Conservation (phyloP, 2,329 filamentous ascomycete species). For the Colletotrichum ledebouriae region DNA sequence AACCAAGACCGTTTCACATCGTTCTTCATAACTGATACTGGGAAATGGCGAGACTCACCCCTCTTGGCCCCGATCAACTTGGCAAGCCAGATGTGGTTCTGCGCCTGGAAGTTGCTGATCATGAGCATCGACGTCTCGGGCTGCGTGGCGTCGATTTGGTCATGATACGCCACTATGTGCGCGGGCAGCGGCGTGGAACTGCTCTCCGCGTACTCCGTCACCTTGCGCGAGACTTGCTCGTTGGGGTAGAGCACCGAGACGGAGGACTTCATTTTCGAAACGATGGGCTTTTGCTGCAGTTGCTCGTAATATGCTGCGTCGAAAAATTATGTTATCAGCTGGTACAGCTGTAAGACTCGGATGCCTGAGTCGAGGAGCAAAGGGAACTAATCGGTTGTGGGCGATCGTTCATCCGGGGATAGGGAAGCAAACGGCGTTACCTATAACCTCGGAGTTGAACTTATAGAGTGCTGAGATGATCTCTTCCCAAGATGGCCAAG, state of each 20-base stretch:
- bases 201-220: slow-evolving; percentile 58
- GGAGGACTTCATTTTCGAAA: slow-evolving; percentile 54
- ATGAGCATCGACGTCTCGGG: slow-evolving; percentile 51
- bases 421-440: neutral
- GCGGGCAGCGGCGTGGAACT: slow-evolving; percentile 59
- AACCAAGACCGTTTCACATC: neutral
- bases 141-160: slow-evolving; percentile 44
- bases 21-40: neutral
- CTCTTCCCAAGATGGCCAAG: neutral
- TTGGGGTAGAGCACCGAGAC: slow-evolving; percentile 58
- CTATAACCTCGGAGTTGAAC: neutral
- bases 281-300: too few relatives aligned
- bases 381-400: neutral
- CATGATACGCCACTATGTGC: slow-evolving; percentile 59
- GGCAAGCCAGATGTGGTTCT: slow-evolving; percentile 58
- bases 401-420: neutral
- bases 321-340: too few relatives aligned
- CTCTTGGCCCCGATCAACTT: slow-evolving; percentile 57
- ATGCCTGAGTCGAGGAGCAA: neutral
- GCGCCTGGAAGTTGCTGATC: slow-evolving; percentile 58
- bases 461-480: neutral
- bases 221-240: slow-evolving; percentile 55
- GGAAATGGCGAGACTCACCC: slow-evolving; percentile 46
- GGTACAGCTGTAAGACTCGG: neutral
- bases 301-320: neutral